Conservation (phyloP, 2,329 filamentous ascomycete genomes). For the Fusarium devonianum region DNA sequence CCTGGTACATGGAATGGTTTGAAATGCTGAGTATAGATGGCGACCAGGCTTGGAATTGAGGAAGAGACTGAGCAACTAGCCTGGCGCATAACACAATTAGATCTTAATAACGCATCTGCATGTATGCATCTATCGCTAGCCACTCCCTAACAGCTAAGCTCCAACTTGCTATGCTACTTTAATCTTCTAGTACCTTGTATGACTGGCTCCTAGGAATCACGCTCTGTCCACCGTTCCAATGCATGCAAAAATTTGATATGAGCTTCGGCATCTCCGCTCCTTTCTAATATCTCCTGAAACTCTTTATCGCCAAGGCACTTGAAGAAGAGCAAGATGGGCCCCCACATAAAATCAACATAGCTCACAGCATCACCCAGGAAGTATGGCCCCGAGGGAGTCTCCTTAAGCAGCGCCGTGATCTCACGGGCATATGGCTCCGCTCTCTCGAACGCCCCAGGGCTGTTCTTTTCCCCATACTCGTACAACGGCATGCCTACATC, state of each 20-base stretch:
- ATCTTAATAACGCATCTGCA: too few relatives aligned
- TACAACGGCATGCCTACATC: conserved; percentile 27
- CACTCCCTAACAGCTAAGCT: too few relatives aligned
- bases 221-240: conserved; percentile 20
- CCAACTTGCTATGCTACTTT: too few relatives aligned
- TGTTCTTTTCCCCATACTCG: conserved; percentile 20
- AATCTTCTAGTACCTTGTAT: background rate
- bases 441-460: conserved; percentile 17
- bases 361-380: conserved; percentile 62
- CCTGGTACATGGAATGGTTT: too few relatives aligned
- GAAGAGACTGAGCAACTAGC: too few relatives aligned
- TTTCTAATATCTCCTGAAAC: conserved; percentile 19
- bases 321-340: conserved; percentile 54
- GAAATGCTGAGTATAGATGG: too few relatives aligned
- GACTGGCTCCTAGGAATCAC: conserved; percentile 2
- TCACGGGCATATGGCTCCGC: conserved; percentile 23
- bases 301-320: conserved; percentile 20
- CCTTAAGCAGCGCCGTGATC: conserved; percentile 16
- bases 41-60: too few relatives aligned
- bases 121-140: too few relatives aligned
- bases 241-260: conserved; percentile 15
- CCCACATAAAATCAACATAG: conserved; percentile 66
- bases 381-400: conserved; percentile 59
- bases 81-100: too few relatives aligned
- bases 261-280: conserved; percentile 10